Base-by-base conservation (phyloP, 345 rosid species). In the Eutrema japonicum region DNA sequence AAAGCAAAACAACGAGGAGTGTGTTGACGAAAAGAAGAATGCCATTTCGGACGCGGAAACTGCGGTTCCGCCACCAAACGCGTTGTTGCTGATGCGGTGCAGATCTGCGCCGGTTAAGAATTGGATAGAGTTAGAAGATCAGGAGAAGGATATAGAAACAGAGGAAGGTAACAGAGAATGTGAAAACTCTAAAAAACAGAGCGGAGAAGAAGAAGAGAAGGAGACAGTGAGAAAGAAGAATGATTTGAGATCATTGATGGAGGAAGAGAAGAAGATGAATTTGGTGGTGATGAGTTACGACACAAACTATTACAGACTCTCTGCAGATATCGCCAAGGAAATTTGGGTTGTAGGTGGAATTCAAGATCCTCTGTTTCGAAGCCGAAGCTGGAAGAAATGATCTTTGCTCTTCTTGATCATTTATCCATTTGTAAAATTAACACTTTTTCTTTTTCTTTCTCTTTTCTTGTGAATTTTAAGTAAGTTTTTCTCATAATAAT, bases 321-420 rank as follows among this genome's bases (percentile, higher is more conserved):
- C 95, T 58, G 18, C 89, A 47, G 98, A 92, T 12, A 81, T 90
- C 9, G 93, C 87, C 1, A 81, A 83, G 63, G 96, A 93, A 64
- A 93, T 96, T 70, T 90, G 98, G 98, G 77, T 93, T 74, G 88
- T 85, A 40, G 90, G 87, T 48, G 92, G 87, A 57, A 75, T 72
- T 29, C 83, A 41, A 68, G 91, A 88, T 78, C 77, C 76, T 36
- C 64, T 88, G 36, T 81, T 85, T 58, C 87, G 88, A 67, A 86
- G 96, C 78, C 82, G 86, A 76, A 93, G 98, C 68, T 88, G 85
- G 82, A 93, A 87, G 82, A 81, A 86, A 77, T 92, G 85, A 88
- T 70, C 29, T 49, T 72, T 51, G 55, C 9, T 41, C 29, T 51
- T 22, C 26, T 45, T 52, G 8, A 53, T 55, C 27, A 56, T 72